Evolutionary conservation across 352 stramenopile genomes (phyloP), one percentile per base, ranked within the genome.

Genomic region (Sclerospora graminicola): DNA sequence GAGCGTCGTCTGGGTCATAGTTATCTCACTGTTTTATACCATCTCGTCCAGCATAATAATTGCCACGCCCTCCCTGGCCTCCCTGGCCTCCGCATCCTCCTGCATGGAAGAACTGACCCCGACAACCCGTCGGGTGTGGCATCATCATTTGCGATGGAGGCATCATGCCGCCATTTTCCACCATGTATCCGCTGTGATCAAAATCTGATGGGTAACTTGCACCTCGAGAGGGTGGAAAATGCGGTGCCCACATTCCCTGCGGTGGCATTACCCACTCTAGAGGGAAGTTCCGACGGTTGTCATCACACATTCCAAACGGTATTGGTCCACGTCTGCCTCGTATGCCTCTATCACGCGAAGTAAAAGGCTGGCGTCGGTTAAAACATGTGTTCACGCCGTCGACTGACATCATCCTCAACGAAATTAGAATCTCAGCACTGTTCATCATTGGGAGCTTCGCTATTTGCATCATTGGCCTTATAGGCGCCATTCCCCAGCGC

Each of bases 251-350:
- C n/a, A n/a, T n/a, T n/a, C n/a, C n/a, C n/a, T n/a, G n/a, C n/a
- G n/a, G n/a, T n/a, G n/a, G 73, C 70, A 86, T 84, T 8, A 60
- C 66, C 73, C 73, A 86, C 45, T 86, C 73, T 0, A 67, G 65
- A 20, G 68, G 65, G 28, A 71, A 82, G 45, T 84, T 82, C 41
- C 70, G 64, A 39, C 66, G 71, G 2, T 68, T 63, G 16, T 79
- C 66, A 18, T 52, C 64, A 15, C 60, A 54, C 51, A 69, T 72
- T 26, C 57, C n/a, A n/a, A n/a, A n/a, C n/a, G n/a, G n/a, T n/a
- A n/a, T n/a, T n/a, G n/a, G n/a, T n/a, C n/a, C n/a, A n/a, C n/a
- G n/a, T n/a, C n/a, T n/a, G n/a, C n/a, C n/a, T n/a, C n/a, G n/a
- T n/a, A n/a, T n/a, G n/a, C 24, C 46, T 26, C 32, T 44, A n/a